phyloP scores from a whole-genome alignment of 202 grass and related monocot genomes.

The Digitaria exilis region DNA sequence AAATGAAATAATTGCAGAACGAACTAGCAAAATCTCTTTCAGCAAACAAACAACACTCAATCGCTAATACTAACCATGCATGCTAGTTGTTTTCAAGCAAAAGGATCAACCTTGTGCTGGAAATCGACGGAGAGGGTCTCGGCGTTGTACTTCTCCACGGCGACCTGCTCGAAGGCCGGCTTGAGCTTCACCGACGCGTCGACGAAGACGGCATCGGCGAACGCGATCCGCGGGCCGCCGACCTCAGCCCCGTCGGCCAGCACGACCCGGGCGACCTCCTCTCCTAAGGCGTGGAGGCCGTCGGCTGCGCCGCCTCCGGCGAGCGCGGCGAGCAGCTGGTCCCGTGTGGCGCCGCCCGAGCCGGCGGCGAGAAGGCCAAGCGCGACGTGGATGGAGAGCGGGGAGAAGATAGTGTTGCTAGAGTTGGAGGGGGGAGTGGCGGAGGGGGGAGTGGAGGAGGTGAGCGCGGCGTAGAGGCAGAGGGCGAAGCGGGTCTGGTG shows the following conservation, averaged over 20 bases:
- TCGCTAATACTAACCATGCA: too few relatives aligned
- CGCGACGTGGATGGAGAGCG: conserved; percentile 71
- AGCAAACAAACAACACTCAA: too few relatives aligned
- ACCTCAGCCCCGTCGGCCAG: conserved; percentile 56
- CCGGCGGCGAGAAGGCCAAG: conserved; percentile 80
- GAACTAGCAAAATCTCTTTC: too few relatives aligned
- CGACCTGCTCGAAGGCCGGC: conserved; percentile 51
- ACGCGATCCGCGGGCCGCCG: conserved; percentile 63
- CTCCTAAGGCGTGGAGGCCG: conserved; percentile 53
- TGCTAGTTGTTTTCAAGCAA: too few relatives aligned
- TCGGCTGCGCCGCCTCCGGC: background rate
- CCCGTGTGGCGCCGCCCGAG: conserved; percentile 55
- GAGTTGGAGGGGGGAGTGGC: background rate
- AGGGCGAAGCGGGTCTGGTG: conserved; percentile 68
- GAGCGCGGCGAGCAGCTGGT: conserved; percentile 57
- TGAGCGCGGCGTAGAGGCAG: conserved; percentile 47
- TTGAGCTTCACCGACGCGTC: conserved; percentile 68
- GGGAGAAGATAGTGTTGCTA: conserved; percentile 71
- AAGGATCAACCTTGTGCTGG: conserved; percentile 56
- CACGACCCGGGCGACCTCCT: conserved; percentile 73
- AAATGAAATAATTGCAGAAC: too few relatives aligned
- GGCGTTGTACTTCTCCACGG: conserved; percentile 56
- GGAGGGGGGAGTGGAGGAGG: conserved; percentile 26
- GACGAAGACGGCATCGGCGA: conserved; percentile 69
- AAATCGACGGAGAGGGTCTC: conserved; percentile 73